Conservation (phyloP, 768 basidiomycete genomes). For the Artomyces pyxidatus region DNA sequence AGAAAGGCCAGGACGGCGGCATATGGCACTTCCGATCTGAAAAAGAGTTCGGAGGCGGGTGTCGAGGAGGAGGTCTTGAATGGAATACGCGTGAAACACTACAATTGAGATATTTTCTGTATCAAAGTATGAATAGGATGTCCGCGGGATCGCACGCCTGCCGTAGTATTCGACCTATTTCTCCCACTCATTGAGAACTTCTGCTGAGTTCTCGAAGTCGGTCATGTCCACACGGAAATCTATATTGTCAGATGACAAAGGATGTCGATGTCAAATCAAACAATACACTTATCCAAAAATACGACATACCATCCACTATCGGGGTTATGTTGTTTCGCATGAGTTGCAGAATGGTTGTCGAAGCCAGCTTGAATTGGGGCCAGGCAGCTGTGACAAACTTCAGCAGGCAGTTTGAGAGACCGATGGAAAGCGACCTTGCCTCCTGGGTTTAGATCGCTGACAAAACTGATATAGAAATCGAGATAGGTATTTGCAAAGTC, state of each 20-base stretch:
- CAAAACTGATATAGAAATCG: conserved; percentile 50
- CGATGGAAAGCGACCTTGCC: conserved; percentile 25
- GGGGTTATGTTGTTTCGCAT: conserved; percentile 43
- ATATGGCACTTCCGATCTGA: conserved; percentile 23
- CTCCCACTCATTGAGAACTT: conserved; percentile 37
- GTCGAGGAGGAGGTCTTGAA: conserved; percentile 24
- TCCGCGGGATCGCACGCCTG: background rate
- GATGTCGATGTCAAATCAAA: background rate
- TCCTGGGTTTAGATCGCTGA: conserved; percentile 48
- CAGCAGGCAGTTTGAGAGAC: background rate
- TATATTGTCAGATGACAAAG: conserved; percentile 14
- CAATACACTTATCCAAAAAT: background rate
- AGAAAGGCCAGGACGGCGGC: conserved; percentile 21
- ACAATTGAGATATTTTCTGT: conserved; percentile 15
- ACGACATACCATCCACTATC: conserved; percentile 41
- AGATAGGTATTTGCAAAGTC: conserved; percentile 40
- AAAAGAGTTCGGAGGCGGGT: conserved; percentile 21
- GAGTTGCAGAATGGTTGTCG: conserved; percentile 38
- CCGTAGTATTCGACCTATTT: conserved; percentile 23
- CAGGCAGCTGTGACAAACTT: conserved; percentile 30
- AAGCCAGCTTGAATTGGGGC: conserved; percentile 32
- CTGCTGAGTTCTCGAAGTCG: conserved; percentile 32
- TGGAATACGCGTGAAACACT: conserved; percentile 24
- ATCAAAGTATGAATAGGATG: background rate
- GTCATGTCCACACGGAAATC: conserved; percentile 37